A percentile compares a stretch with the other conserved stretches of the same genome.
Evolutionary conservation across 371 early-diverging fungal species (phyloP).

Genomic region (Mortierella sp.): DNA sequence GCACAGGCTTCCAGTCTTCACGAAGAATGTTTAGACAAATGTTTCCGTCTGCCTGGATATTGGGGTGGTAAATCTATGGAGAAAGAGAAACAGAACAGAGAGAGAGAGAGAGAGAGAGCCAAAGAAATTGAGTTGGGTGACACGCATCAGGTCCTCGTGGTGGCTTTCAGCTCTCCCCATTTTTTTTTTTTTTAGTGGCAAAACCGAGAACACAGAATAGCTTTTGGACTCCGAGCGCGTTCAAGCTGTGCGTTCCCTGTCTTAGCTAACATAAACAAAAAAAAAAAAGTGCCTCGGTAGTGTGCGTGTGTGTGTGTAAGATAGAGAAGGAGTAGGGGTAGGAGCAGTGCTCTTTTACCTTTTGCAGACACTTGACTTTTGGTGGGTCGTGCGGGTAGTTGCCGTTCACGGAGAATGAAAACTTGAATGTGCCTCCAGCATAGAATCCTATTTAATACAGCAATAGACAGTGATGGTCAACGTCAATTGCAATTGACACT

Average conservation of each 20-base stretch:
- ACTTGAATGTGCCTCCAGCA: slow-evolving; percentile 90
- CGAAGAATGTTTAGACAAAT: slow-evolving; percentile 99
- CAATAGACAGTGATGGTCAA: no score
- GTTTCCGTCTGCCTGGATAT: slow-evolving; percentile 98
- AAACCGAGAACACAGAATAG: slow-evolving; percentile 5
- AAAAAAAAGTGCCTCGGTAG: neutral
- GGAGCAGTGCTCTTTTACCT: slow-evolving; percentile 70
- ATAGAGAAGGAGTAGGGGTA: no score
- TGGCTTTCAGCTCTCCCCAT: neutral
- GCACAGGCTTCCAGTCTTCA: slow-evolving; percentile 99
- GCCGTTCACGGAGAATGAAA: slow-evolving; percentile 90
- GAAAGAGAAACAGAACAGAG: no score
- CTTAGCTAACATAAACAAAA: neutral
- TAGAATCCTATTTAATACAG: slow-evolving; percentile 80
- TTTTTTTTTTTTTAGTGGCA: slow-evolving; percentile 15
- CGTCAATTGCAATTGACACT: no score
- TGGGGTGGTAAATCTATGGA: slow-evolving; percentile 95
- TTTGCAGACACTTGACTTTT: slow-evolving; percentile 93
- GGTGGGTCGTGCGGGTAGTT: slow-evolving; percentile 99
- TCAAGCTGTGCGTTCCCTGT: no score
- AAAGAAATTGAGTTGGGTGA: neutral
- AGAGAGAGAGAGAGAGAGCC: neutral
- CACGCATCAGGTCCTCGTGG: neutral
- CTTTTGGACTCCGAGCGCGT: no score
- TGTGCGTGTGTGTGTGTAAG: no score